Evolutionary conservation across 148 eudicot genomes (phyloP).

Genomic region (Polygonum aviculare): DNA sequence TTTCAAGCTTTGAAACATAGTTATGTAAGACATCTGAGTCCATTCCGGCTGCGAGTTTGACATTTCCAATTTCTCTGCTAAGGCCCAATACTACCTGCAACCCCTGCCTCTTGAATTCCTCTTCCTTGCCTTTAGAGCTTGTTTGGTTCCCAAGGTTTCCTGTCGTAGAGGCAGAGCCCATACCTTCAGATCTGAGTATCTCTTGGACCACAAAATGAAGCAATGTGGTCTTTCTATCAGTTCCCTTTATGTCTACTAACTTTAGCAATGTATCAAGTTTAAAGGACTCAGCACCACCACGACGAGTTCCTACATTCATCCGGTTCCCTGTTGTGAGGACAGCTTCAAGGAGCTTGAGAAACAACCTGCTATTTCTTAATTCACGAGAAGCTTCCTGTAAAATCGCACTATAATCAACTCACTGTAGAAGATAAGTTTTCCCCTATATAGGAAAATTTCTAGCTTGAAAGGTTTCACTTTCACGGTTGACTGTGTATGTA

Average conservation of each 20-base stretch:
- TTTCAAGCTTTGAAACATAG: constrained; percentile 80
- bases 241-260: constrained; percentile 78
- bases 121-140: constrained; percentile 45
- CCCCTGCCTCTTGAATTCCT: constrained; percentile 68
- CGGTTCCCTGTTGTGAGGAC: constrained; percentile 92
- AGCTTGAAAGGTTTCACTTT: neutral
- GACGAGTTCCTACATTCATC: constrained; percentile 95
- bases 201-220: constrained; percentile 99
- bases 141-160: constrained; percentile 25
- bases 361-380: constrained; percentile 71
- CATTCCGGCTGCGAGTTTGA: constrained; percentile 85
- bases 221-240: constrained; percentile 91
- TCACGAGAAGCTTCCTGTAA: constrained; percentile 78
- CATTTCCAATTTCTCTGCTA: constrained; percentile 71
- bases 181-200: constrained; percentile 76
- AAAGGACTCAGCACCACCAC: constrained; percentile 88
- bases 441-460: neutral
- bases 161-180: constrained; percentile 20
- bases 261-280: constrained; percentile 86
- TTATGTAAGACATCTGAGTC: constrained; percentile 79
- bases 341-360: constrained; percentile 94
- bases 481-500: too few relatives aligned
- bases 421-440: neutral
- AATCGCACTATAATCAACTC: neutral
- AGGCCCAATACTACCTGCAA: constrained; percentile 68